Evolutionary conservation across 352 stramenopile genomes (phyloP).

Genomic region (Pythium graminicola): DNA sequence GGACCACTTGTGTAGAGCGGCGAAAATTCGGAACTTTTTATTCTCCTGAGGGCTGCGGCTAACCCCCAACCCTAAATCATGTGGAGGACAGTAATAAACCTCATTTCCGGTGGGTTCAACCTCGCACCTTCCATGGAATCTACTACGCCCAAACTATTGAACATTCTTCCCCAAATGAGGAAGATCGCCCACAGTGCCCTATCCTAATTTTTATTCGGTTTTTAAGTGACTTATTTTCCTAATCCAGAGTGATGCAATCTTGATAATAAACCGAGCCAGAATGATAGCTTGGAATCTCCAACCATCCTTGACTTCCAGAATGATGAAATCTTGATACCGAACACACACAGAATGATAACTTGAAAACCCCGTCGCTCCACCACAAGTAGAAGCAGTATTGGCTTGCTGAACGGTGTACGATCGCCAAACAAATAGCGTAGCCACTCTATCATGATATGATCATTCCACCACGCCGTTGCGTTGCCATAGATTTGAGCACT

Average conservation of each 20-base stretch:
- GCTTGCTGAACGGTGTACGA: conserved; percentile 8
- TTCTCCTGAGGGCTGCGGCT: not conserved
- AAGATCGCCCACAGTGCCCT: too few species aligned
- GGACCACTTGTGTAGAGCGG: not conserved
- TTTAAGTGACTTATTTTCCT: too few species aligned
- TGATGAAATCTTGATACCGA: too few species aligned
- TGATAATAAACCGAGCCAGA: too few species aligned
- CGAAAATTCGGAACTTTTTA: not conserved
- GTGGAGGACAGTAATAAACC: not conserved
- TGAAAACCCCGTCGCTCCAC: too few species aligned
- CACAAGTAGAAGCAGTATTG: conserved; percentile 24
- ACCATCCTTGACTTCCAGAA: too few species aligned
- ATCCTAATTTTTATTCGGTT: too few species aligned
- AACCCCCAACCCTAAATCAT: not conserved
- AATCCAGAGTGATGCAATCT: too few species aligned
- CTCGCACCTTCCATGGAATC: not conserved
- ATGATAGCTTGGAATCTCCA: too few species aligned
- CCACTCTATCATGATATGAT: conserved; percentile 18
- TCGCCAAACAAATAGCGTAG: conserved; percentile 29
- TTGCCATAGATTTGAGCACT: conserved; percentile 24
- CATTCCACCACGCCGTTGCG: conserved; percentile 24
- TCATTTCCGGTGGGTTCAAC: not conserved
- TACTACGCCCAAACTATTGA: too few species aligned
- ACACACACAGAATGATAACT: too few species aligned
- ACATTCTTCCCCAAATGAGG: too few species aligned